Evolutionary conservation across 1,284 basidiomycete genomes (phyloP).

Genomic region (Bondarzewia mesenterica): DNA sequence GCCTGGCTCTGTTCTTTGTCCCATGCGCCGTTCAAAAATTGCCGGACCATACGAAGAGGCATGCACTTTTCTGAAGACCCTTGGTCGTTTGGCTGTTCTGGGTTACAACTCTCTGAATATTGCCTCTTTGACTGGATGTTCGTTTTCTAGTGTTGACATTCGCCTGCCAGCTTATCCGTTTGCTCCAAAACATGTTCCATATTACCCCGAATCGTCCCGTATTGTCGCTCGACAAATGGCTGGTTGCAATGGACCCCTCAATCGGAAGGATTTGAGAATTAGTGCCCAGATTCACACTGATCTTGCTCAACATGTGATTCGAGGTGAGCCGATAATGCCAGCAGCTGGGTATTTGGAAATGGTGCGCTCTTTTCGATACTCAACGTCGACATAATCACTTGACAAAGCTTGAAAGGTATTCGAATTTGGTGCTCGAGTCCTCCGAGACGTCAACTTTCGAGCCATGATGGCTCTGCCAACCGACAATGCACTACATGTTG

Average conservation of each 20-base stretch:
- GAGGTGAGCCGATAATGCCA: conserved; percentile 34
- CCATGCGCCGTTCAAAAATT: conserved; percentile 21
- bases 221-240: conserved; percentile 11
- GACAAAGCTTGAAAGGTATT: too few relatives aligned
- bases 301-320: conserved; percentile 32
- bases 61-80: conserved; percentile 16
- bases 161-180: neutral
- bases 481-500: conserved; percentile 21
- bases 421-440: conserved; percentile 17
- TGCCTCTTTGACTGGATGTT: neutral
- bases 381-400: too few relatives aligned
- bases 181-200: neutral
- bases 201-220: neutral
- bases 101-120: conserved; percentile 15
- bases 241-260: conserved; percentile 26
- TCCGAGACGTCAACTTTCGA: conserved; percentile 19
- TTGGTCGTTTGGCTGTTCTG: conserved; percentile 18
- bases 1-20: conserved; percentile 18
- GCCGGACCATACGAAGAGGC: conserved; percentile 12
- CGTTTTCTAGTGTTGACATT: neutral
- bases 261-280: conserved; percentile 23
- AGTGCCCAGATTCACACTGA: conserved; percentile 27
- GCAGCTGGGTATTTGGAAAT: conserved; percentile 36
- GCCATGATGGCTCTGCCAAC: conserved; percentile 19
- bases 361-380: conserved; percentile 19